Percentiles rank a stretch among this genome's conserved stretches.
phyloP scores from a whole-genome alignment of 129 eudicot genomes.

The Chrysanthemum lavandulifolium region DNA sequence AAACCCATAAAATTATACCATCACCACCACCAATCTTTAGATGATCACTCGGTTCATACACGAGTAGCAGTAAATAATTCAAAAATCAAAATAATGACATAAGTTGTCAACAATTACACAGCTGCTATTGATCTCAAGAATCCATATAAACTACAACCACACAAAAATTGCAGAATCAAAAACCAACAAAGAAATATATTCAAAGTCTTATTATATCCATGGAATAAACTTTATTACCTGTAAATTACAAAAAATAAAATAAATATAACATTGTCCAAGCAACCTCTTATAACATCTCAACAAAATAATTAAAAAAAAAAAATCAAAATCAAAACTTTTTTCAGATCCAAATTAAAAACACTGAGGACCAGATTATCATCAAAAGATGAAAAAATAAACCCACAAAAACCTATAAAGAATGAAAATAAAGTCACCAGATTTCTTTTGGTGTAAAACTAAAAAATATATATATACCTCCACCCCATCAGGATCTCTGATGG shows the following conservation, averaged over 20 bases:
- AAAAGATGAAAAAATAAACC: conserved; percentile 34
- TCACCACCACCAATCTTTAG: too few relatives aligned
- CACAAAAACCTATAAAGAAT: conserved; percentile 16
- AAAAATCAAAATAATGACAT: too few relatives aligned
- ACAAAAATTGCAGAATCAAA: background rate
- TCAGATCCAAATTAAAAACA: conserved; percentile 46
- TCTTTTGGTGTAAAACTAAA: conserved; percentile 19
- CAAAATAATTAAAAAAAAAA: background rate
- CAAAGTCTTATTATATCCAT: conserved; percentile 19
- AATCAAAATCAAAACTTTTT: conserved; percentile 33
- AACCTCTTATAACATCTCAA: conserved; percentile 18
- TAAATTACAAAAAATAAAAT: conserved; percentile 6
- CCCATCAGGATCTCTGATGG: conserved; percentile 34
- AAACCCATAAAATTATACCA: too few relatives aligned
- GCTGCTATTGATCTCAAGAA: too few relatives aligned
- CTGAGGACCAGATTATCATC: conserved; percentile 44
- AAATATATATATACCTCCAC: conserved; percentile 35
- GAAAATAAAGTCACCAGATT: conserved; percentile 17
- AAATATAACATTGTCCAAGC: conserved; percentile 19
- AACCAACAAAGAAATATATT: background rate
- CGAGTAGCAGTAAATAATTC: too few relatives aligned
- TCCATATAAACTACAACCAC: too few relatives aligned
- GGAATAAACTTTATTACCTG: conserved; percentile 20
- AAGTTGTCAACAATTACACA: too few relatives aligned
- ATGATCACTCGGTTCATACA: too few relatives aligned